Conservation (phyloP, 164 flowering plant species). For the Vitis cinerea region DNA sequence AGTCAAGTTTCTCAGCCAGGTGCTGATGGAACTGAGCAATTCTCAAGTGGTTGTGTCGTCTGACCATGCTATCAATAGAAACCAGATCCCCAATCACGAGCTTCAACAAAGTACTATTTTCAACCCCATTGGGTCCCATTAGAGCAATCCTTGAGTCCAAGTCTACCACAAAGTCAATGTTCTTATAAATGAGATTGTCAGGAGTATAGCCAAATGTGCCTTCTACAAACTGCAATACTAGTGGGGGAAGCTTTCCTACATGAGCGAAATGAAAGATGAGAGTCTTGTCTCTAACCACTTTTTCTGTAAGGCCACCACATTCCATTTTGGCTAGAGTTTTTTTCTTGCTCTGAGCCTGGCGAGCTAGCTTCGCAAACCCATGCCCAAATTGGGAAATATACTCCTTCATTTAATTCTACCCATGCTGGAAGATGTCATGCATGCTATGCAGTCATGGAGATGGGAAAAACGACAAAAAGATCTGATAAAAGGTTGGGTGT, state of each 20-base stretch:
- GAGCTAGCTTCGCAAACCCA: conserved; percentile 94
- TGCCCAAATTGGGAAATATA: conserved; percentile 97
- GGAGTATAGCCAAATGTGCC: conserved; percentile 89
- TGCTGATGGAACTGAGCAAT: conserved; percentile 97
- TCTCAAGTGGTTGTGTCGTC: conserved; percentile 89
- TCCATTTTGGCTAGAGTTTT: conserved; percentile 97
- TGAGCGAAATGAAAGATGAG: conserved; percentile 81
- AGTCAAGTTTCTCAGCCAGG: conserved; percentile 81
- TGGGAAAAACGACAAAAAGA: no score
- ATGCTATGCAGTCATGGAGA: no score
- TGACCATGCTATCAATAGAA: conserved; percentile 90
- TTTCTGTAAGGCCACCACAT: conserved; percentile 92
- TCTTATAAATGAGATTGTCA: conserved; percentile 81
- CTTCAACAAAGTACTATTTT: conserved; percentile 92
- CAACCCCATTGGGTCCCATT: conserved; percentile 97
- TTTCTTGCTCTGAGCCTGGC: conserved; percentile 97
- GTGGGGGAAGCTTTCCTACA: conserved; percentile 98
- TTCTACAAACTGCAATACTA: conserved; percentile 94
- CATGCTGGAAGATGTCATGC: no score
- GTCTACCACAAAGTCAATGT: conserved; percentile 90
- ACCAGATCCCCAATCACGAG: conserved; percentile 92
- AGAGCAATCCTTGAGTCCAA: conserved; percentile 89
- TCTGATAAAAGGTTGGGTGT: no score
- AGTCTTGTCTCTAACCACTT: conserved; percentile 69
- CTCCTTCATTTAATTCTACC: conserved; percentile 59